A percentile compares a stretch with the other conserved stretches of the same genome.
Evolutionary conservation across 192 early-diverging fungal genomes (phyloP).

Genomic region (Umbelopsis isabellina): DNA sequence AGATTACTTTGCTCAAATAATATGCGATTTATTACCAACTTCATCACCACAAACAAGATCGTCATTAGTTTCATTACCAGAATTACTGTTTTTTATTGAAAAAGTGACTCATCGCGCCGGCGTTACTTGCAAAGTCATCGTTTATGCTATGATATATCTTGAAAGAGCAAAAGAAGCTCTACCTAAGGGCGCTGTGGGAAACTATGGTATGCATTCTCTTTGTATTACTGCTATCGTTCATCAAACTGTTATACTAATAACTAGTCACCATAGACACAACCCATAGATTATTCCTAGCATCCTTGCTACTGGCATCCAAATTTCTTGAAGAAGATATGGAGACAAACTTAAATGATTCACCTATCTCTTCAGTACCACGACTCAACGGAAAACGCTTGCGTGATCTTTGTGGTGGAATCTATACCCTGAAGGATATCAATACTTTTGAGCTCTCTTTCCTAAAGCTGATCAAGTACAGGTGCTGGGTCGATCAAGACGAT

Average conservation of each 20-base stretch:
- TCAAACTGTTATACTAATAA: not conserved
- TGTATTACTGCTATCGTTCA: not conserved
- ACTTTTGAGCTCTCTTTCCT: constrained; percentile 33
- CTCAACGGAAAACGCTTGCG: constrained; percentile 29
- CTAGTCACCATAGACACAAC: constrained; percentile 18
- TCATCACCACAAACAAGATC: constrained; percentile 1
- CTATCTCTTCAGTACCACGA: not conserved
- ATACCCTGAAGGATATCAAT: constrained; percentile 29
- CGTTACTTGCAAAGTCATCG: constrained; percentile 23
- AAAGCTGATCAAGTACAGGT: constrained; percentile 33
- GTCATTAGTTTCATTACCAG: constrained; percentile 27
- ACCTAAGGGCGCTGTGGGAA: constrained; percentile 31
- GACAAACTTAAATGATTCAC: not conserved
- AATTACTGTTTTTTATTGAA: constrained; percentile 36
- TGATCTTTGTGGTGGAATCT: constrained; percentile 31
- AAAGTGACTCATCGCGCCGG: constrained; percentile 35
- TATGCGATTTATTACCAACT: constrained; percentile 15
- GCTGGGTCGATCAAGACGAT: constrained; percentile 34
- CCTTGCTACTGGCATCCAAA: constrained; percentile 32
- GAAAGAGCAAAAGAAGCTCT: constrained; percentile 30
- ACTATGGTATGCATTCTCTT: constrained; percentile 28
- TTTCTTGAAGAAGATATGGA: constrained; percentile 25
- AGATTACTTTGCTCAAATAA: constrained; percentile 22
- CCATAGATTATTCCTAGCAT: constrained; percentile 35
- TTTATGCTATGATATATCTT: constrained; percentile 34